Evolutionary conservation across 2,329 filamentous ascomycete genomes (phyloP), one percentile per base, ranked within the genome.

Genomic region (Cladosporium colombiae): DNA sequence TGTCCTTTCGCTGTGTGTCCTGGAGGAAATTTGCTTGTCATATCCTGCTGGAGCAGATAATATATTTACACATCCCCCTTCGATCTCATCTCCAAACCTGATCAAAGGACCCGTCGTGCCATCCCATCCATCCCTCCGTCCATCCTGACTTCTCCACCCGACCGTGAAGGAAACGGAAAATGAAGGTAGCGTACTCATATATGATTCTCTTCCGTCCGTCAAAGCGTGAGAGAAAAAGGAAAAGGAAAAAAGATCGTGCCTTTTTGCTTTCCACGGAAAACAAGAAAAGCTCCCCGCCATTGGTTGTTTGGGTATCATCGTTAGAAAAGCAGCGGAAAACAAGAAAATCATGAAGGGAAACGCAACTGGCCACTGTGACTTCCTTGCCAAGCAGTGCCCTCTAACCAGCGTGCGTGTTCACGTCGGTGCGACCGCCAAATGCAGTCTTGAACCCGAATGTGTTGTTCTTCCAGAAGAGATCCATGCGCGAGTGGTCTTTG

Each of bases 381-480:
- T 13, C 40, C 4, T 46, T 2, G n/a, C 40, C n/a, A 11, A 21
- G n/a, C n/a, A 46, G 37, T 10, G 8, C 23, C 18, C 21, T 29
- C 50, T 50, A 62, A 5, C 37, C 35, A 46, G 50, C 63, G 23
- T 65, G 49, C 7, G 55, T 29, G 14, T 57, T 64, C 11, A 50
- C 35, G 37, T 68, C 65, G 33, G 59, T 33, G 33, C 52, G 31
- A 4, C 65, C 50, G 16, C 65, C 67, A 40, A 65, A 61, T 6
- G 50, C 66, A 50, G 31, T 37, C 31, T 65, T 68, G 52, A 70
- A 67, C 3, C 65, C 58, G 46, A 68, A 68, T 2, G 65, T 57
- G 40, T 68, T 68, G 35, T 59, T 49, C 33, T 66, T 69, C 65
- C 66, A 65, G 60, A 70, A 70, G 29, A 60, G 64, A 31, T 70